Evolutionary conservation across 1,284 basidiomycete species (phyloP), one percentile per base, ranked within the genome.

Genomic region (Cutaneotrichosporon arboriforme): DNA sequence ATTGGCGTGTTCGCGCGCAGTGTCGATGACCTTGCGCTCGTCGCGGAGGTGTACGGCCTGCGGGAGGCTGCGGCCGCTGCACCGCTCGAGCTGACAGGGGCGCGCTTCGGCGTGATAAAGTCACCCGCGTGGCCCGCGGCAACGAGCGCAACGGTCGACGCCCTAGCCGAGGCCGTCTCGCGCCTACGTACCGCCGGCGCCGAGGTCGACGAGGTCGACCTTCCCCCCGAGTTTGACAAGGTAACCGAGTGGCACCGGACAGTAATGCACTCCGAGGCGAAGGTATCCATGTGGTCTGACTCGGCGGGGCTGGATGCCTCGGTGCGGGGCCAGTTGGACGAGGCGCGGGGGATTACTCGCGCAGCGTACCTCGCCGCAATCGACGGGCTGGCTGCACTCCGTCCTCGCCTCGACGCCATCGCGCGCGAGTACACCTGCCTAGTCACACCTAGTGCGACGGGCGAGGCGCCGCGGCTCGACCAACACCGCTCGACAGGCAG

Each of bases 1-100:
- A 54, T 69, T 22, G 70, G 70, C 3, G 51, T 72, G 12, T 69
- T 66, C 47, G 55, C 67, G 13, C 56, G 70, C 14, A 60, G 58
- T 15, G 52, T 62, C 12, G 65, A 53, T 7, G 70, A 72, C 51
- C 49, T 72, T 35, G 46, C 61, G 45, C 53, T 70, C 8, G 52
- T 70, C 13, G 38, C 55, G 22, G 46, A 61, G 3, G 48, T 66
- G 7, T 67, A 67, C 54, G 47, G 48, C 0, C 52, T 72, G n/a
- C 31, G 59, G 13, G 68, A 70, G 47, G 66, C 67, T 34, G 40
- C 35, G 0, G n/a, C 60, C 0, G 8, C 37, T 0, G 26, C 42
- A 5, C 10, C 15, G 1, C 37, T 48, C 9, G 20, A 43, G 3
- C 54, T 66, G 7, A 40, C 56, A 14, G 50, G 54, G 2, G 58